Evolutionary conservation across 345 rosid genomes (phyloP), one percentile per base, ranked within the genome.

Genomic region (Balakata baccata): DNA sequence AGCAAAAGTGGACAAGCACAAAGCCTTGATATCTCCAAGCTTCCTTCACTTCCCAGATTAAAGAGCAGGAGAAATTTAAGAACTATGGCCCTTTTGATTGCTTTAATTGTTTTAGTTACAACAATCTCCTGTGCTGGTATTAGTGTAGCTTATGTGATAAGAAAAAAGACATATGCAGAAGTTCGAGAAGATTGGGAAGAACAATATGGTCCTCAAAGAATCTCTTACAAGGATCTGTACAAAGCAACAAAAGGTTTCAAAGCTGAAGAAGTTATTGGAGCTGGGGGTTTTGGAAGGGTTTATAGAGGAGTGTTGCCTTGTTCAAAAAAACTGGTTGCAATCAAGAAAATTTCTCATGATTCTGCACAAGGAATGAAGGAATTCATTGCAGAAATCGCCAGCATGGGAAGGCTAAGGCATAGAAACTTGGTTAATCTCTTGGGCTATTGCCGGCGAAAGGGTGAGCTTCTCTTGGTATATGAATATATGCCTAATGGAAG

Each of bases 201-300:
- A 60, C 43, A 57, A 58, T 74, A 74, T 74, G 65, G 70, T 45
- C 77, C 77, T 66, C 77, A 74, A 29, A 74, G 77, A 58, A 57
- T 66, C 49, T 22, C 58, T 46, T 74, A 74, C 58, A 46, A 45
- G 71, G 43, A 64, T 57, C 59, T 74, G 29, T 57, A 74, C 10
- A 65, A 25, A 57, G 77, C 77, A 66, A 74, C 77, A 1, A 53
- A 47, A 56, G 77, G 77, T 6, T 74, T 74, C 66, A 46, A 47
- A 38, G 71, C 66, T 37, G 47, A 46, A 20, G 39, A 53, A 14
- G 38, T 66, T 5, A 11, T 74, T 3, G 78, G 78, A 41, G 14
- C 37, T 3, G 78, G 78, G 6, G 78, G 72, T 37, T 74, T 74
- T 13, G 72, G 78, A 59, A 58, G 22, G 59, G 78, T 74, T 59